Percentiles rank a stretch among this genome's conserved stretches.
phyloP scores from a whole-genome alignment of 768 basidiomycete genomes.

The Mycena leptocephala region DNA sequence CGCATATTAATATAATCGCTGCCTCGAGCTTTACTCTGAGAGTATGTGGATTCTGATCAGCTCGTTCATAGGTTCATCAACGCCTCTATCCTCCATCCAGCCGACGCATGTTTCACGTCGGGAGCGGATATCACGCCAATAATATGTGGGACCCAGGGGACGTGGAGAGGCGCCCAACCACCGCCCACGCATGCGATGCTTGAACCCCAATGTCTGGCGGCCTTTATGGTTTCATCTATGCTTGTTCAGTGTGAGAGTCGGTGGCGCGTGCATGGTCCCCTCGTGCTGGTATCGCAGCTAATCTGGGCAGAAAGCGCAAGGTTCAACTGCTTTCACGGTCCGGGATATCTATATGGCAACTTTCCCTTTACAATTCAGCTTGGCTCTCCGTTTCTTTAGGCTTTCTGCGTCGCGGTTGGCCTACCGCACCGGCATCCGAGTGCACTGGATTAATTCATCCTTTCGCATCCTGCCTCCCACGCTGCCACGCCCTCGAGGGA shows the following conservation, averaged over 20 bases:
- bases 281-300: not conserved
- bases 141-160: not conserved
- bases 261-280: not conserved
- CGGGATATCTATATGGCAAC: not conserved
- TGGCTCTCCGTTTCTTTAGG: not conserved
- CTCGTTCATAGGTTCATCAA: constrained; percentile 1
- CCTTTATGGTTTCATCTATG: not conserved
- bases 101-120: not conserved
- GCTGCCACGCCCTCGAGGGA: constrained; percentile 16
- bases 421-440: not conserved
- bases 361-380: not conserved
- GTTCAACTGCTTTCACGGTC: not conserved
- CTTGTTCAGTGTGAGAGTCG: constrained; percentile 1
- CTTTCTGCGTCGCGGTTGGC: not conserved
- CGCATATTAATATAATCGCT: not conserved
- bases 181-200: not conserved
- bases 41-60: not conserved
- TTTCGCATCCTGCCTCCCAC: not conserved
- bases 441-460: not conserved
- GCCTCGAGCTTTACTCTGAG: not conserved
- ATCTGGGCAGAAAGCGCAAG: not conserved
- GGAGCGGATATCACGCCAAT: not conserved
- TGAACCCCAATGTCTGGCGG: constrained; percentile 10
- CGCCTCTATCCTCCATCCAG: not conserved
- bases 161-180: not conserved